A percentile compares a stretch with the other conserved stretches of the same genome.
phyloP scores from a whole-genome alignment of 2,329 filamentous ascomycete genomes.

The Xylariales sp. region DNA sequence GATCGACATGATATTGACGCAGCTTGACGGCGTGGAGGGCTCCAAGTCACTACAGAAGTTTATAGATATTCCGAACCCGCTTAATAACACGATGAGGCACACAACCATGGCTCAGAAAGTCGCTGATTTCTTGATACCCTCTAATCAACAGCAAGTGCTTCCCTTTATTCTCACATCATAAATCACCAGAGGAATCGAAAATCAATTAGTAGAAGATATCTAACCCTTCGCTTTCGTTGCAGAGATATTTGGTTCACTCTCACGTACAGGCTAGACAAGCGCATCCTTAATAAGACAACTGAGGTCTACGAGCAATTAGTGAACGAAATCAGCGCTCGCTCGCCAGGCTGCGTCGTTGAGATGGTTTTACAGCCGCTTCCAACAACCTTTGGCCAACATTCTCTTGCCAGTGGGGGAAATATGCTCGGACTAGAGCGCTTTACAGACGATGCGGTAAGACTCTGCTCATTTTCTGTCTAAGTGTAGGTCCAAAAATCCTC shows the following conservation, averaged over 20 bases:
- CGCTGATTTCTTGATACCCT: not conserved
- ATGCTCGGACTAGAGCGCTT: slow-evolving; percentile 31
- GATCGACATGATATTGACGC: slow-evolving; percentile 3
- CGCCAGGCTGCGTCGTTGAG: slow-evolving; percentile 21
- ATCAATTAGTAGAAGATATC: too few relatives aligned
- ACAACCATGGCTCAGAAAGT: slow-evolving; percentile 6
- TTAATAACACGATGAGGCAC: slow-evolving; percentile 5
- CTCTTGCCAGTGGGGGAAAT: slow-evolving; percentile 30
- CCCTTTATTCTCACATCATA: not conserved
- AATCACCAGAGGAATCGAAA: too few relatives aligned
- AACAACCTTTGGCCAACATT: slow-evolving; percentile 27
- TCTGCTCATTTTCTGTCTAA: too few relatives aligned
- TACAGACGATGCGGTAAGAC: slow-evolving; percentile 21
- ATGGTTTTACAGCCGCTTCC: slow-evolving; percentile 32
- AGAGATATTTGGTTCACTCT: slow-evolving; percentile 10
- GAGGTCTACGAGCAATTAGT: slow-evolving; percentile 34
- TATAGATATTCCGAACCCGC: slow-evolving; percentile 2
- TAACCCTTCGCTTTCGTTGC: not conserved
- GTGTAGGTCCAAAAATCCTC: too few relatives aligned
- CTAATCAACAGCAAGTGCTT: slow-evolving; percentile 1
- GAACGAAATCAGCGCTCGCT: slow-evolving; percentile 20
- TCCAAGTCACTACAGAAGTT: slow-evolving; percentile 4
- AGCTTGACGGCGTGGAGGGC: slow-evolving; percentile 5
- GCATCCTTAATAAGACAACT: slow-evolving; percentile 29
- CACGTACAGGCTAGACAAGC: slow-evolving; percentile 11